A percentile compares a stretch with the other conserved stretches of the same genome.
phyloP scores from a whole-genome alignment of 441 rosid genomes.

The Metrosideros polymorpha region DNA sequence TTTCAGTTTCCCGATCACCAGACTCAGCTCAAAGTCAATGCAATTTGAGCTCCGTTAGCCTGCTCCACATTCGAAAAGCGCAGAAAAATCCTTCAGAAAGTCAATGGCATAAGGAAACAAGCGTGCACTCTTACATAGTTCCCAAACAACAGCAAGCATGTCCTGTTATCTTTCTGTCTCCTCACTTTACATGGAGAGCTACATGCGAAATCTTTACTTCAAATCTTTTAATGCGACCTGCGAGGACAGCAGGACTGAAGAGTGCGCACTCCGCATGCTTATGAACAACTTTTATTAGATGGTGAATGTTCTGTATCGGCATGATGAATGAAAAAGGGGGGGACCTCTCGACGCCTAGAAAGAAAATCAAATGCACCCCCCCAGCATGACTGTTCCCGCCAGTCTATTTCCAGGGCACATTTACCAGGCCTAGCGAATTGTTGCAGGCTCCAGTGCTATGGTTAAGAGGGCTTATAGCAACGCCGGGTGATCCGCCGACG shows the following conservation, averaged over 20 bases:
- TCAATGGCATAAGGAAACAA: not conserved
- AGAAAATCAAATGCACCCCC: not conserved
- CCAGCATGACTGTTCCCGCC: not conserved
- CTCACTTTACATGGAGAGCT: not conserved
- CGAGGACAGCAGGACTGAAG: not conserved
- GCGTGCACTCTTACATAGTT: not conserved
- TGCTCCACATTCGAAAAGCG: not conserved
- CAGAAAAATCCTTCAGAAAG: not conserved
- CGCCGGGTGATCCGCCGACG: conserved; percentile 14
- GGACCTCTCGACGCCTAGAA: not conserved
- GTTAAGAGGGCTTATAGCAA: conserved; percentile 19
- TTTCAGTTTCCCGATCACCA: not conserved
- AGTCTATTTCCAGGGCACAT: conserved; percentile 14
- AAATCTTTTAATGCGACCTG: not conserved
- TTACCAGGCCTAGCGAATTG: conserved; percentile 5
- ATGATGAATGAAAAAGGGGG: not conserved
- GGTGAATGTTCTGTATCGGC: not conserved
- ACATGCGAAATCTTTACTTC: not conserved
- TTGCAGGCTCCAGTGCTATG: conserved; percentile 10
- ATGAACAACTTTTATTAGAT: not conserved
- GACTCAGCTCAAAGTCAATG: not conserved
- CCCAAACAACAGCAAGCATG: not conserved
- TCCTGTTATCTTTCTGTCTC: not conserved
- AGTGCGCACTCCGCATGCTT: not conserved
- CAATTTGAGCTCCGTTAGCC: not conserved